Conservation (phyloP, 192 early-diverging fungal species). For the Mortierella antarctica region DNA sequence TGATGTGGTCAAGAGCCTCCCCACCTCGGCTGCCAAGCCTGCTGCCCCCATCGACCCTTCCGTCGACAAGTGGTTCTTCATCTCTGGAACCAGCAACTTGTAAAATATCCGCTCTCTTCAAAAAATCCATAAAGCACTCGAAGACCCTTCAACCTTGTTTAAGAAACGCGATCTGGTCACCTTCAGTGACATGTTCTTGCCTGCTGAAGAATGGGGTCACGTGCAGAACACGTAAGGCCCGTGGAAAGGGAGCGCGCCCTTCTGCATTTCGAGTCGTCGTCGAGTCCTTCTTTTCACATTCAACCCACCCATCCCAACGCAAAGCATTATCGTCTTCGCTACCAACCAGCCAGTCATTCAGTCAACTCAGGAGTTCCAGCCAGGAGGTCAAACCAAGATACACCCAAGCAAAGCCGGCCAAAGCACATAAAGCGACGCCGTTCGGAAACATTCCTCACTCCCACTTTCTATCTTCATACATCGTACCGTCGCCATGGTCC, state of each 20-base stretch:
- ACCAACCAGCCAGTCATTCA: not conserved
- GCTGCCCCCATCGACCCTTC: constrained; percentile 82
- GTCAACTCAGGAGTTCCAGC: not conserved
- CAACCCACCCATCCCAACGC: not conserved
- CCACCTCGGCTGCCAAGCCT: constrained; percentile 66
- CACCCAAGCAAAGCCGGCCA: too few relatives aligned
- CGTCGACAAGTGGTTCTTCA: constrained; percentile 99
- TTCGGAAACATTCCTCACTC: not conserved
- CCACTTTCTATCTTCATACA: not conserved
- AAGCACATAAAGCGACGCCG: not conserved
- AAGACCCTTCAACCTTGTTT: not conserved
- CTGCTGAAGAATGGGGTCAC: not conserved
- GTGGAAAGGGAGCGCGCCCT: too few relatives aligned
- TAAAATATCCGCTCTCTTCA: constrained; percentile 35
- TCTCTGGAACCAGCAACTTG: constrained; percentile 79
- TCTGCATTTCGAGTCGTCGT: too few relatives aligned
- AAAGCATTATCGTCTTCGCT: not conserved
- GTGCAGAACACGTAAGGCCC: not conserved
- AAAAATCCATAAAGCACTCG: not conserved
- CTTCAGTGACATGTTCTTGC: not conserved
- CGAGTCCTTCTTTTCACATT: not conserved
- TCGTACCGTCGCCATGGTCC: constrained; percentile 71
- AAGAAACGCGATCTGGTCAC: not conserved
- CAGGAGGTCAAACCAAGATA: not conserved
- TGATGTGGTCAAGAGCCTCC: constrained; percentile 66